Evolutionary conservation across 805 yeast genomes (phyloP).

Genomic region (Nakazawaea ernobii): DNA sequence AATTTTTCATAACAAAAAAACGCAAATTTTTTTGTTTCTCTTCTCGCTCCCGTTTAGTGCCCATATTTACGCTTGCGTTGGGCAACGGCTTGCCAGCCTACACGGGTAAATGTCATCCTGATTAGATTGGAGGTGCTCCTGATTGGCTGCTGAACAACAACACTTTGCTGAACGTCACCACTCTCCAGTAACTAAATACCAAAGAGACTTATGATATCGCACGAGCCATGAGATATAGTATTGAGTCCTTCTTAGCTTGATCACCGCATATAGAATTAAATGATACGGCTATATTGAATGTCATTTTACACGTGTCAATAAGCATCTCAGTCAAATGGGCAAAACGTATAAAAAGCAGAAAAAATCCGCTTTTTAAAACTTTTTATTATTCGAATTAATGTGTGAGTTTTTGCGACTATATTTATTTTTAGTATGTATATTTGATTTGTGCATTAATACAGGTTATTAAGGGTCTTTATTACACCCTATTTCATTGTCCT

Average conservation of each 20-base stretch:
- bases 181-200: too few species aligned
- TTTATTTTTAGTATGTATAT: too few species aligned
- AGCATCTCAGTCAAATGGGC: too few species aligned
- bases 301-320: background rate
- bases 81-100: too few species aligned
- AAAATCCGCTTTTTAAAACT: background rate
- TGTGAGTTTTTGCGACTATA: background rate
- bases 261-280: too few species aligned
- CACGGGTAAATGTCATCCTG: constrained; percentile 2
- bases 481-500: too few species aligned
- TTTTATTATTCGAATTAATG: too few species aligned
- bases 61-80: background rate
- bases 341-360: background rate
- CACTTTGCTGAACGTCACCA: too few species aligned
- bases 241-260: too few species aligned
- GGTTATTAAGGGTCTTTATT: background rate
- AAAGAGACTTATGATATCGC: too few species aligned
- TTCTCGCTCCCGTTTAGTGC: background rate
- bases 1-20: constrained; percentile 17
- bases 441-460: background rate
- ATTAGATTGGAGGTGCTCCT: constrained; percentile 1
- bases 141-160: too few species aligned
- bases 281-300: too few species aligned
- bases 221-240: background rate
- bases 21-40: constrained; percentile 11